Evolutionary conservation across 2,329 filamentous ascomycete species (phyloP).

Genomic region (Alternaria sp.): DNA sequence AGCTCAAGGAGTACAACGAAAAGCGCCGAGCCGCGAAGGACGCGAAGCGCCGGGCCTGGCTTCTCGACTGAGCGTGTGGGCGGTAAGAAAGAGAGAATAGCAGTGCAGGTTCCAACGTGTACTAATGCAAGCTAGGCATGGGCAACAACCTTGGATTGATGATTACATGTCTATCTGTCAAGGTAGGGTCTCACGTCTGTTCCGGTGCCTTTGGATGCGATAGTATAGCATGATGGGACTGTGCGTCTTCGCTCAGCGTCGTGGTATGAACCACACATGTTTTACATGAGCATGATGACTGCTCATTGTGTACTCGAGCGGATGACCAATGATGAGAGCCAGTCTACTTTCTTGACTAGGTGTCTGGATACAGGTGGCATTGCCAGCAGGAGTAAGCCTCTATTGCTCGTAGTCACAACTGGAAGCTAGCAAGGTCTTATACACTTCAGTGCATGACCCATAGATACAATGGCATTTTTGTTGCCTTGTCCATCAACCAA

Average conservation of each 20-base stretch:
- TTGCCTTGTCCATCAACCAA: not conserved
- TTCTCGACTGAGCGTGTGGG: constrained; percentile 70
- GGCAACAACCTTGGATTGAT: constrained; percentile 5
- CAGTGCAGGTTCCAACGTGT: constrained; percentile 21
- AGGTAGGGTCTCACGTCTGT: constrained; percentile 24
- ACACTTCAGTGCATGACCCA: constrained; percentile 1
- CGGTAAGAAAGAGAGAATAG: constrained; percentile 36
- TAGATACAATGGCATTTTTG: constrained; percentile 9
- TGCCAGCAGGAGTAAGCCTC: constrained; percentile 1
- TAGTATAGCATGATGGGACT: not conserved
- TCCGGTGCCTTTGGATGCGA: constrained; percentile 2
- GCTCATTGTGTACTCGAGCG: constrained; percentile 3
- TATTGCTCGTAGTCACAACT: not conserved
- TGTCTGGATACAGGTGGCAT: constrained; percentile 1
- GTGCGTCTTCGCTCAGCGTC: constrained; percentile 1
- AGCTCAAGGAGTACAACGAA: constrained; percentile 90
- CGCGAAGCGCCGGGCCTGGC: constrained; percentile 90
- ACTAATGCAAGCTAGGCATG: constrained; percentile 38
- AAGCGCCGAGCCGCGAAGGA: constrained; percentile 90
- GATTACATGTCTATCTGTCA: constrained; percentile 10
- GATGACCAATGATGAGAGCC: not conserved
- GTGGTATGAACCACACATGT: not conserved
- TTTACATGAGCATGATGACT: not conserved
- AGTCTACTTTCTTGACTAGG: constrained; percentile 6
- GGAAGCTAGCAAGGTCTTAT: constrained; percentile 1